phyloP scores from a whole-genome alignment of 139 green algal genomes.

The Picochlorum sp. region DNA sequence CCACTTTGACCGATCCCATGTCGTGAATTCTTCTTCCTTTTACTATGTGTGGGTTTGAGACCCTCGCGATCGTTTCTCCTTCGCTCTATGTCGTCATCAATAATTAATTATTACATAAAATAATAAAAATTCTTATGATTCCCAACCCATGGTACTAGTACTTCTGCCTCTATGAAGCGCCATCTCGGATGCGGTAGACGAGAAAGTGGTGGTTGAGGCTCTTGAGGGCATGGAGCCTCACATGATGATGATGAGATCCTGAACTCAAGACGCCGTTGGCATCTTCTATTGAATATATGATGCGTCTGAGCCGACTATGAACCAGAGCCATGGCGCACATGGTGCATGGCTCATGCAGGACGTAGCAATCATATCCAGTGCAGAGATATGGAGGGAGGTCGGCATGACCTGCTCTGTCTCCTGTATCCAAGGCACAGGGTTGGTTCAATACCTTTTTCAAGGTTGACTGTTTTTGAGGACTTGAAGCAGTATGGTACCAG shows the following conservation, averaged over 20 bases:
- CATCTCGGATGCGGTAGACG: conserved; percentile 27
- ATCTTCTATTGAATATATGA: conserved; percentile 54
- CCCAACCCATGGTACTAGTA: no score
- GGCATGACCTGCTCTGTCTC: neutral
- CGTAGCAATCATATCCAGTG: conserved; percentile 82
- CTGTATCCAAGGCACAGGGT: neutral
- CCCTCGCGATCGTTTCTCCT: no score
- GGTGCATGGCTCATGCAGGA: conserved; percentile 78
- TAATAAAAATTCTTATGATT: no score
- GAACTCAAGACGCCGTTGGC: conserved; percentile 41
- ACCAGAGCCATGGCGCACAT: conserved; percentile 95
- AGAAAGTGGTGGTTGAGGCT: conserved; percentile 79
- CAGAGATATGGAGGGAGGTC: conserved; percentile 72
- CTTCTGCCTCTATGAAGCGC: no score
- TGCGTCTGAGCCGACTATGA: conserved; percentile 67
- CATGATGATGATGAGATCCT: neutral
- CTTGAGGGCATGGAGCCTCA: conserved; percentile 52
- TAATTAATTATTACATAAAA: neutral
- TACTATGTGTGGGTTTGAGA: no score
- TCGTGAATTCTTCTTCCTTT: no score
- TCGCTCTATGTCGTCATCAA: no score
- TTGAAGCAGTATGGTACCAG: neutral
- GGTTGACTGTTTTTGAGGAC: neutral
- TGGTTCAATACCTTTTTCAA: neutral
- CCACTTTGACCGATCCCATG: neutral